These are phyloP conservation scores for Elymus sibiricus DNA, from an alignment of 176 grass and related monocot species.

Conservation along the genomic window DNA sequence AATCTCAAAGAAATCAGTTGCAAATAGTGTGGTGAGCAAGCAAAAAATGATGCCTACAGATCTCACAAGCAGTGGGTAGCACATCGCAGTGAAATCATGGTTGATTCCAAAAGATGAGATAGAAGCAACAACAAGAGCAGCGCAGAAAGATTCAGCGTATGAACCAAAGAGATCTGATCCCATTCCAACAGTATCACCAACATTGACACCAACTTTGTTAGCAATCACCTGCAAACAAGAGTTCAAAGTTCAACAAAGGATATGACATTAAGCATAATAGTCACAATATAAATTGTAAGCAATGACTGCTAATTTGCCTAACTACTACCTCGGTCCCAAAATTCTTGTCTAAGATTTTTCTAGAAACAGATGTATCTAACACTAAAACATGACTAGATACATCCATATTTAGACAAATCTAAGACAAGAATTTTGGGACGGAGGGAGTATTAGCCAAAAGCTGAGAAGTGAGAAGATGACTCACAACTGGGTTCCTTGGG, in stretches of 20 bases:
- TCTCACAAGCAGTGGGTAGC: slow-evolving; percentile 79
- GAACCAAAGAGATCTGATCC: slow-evolving; percentile 93
- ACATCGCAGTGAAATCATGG: slow-evolving; percentile 88
- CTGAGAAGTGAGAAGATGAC: slow-evolving; percentile 24
- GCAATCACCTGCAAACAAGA: slow-evolving; percentile 77
- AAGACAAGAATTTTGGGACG: too few relatives aligned
- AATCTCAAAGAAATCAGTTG: slow-evolving; percentile 76
- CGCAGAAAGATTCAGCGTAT: slow-evolving; percentile 84
- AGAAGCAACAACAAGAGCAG: slow-evolving; percentile 88
- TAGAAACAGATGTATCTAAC: too few relatives aligned
- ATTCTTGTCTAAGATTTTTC: too few relatives aligned
- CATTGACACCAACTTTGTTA: slow-evolving; percentile 91
- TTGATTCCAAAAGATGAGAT: slow-evolving; percentile 87
- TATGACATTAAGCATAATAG: background rate
- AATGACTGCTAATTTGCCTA: background rate
- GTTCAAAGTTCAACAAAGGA: background rate
- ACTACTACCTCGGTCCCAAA: too few relatives aligned
- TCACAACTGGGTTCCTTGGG: slow-evolving; percentile 90
- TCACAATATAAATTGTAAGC: background rate
- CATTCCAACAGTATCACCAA: slow-evolving; percentile 91
- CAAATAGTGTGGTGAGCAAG: slow-evolving; percentile 78
- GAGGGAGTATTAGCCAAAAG: background rate
- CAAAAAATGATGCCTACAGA: slow-evolving; percentile 84
- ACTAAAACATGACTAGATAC: too few relatives aligned
- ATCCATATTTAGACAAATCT: too few relatives aligned